Base-by-base conservation (phyloP, 352 stramenopile genomes). In the Phytopythium vexans region DNA sequence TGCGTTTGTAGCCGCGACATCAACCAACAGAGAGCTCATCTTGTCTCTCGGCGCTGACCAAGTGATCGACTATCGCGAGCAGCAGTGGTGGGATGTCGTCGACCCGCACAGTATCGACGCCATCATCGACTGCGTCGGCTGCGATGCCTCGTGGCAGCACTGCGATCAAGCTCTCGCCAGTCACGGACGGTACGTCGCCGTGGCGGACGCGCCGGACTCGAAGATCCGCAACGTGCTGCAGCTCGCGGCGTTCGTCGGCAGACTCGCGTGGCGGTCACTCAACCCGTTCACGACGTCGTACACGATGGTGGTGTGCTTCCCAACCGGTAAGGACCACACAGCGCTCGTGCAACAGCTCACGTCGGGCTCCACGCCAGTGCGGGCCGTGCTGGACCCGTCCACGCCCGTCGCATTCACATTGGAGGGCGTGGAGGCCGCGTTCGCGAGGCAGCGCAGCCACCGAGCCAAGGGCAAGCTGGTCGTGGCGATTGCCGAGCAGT, bases 381-480 rank as follows among this genome's bases (percentile, higher is more conserved):
- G 62, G 12, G 61, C 74, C 11, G 82, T 88, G 39, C 62, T 97
- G 40, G 84, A 95, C 60, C 43, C 61, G 5, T 35, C 54, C 36
- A 74, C 82, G 8, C 83, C 88, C 10, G 85, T 86, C 56, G 55
- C 62, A 12, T 92, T 96, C 44, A 89, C 72, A 2, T 70, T 65
- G 21, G 66, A 83, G 35, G 74, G 70, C 31, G 74, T 85, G 3
- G 47, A 71, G 44, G 53, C 62, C 38, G 86, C 83, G 3, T 77
- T 97, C 49, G 50, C 55, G 14, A 47, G 79, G 8, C 83, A 89
- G 55, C 52, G 52, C 33, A 95, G 76, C 46, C 75, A 82, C 14
- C 79, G 87, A 52, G 68, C 72, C 21, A 77, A 92, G 41, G 86
- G 85, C 46, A 96, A 96, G 61, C 66, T 94, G 4, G 79, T 97